A percentile compares a stretch with the other conserved stretches of the same genome.
Conservation (phyloP, 306 rosid species). For the Argentina anserina region DNA sequence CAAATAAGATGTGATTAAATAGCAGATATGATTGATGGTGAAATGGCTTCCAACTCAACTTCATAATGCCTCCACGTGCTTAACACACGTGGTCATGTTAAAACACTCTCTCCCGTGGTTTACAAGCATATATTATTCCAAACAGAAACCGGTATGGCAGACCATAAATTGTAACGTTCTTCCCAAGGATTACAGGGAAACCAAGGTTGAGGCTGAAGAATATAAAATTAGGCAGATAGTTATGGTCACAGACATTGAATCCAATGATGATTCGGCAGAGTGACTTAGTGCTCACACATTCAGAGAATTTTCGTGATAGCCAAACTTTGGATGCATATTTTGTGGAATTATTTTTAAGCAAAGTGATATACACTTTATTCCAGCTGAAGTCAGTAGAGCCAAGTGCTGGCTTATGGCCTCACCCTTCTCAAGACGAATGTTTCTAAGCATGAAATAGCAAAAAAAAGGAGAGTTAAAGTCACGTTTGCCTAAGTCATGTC, state of each 20-base stretch:
- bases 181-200: constrained; percentile 57
- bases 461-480: too few species aligned
- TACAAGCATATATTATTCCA: too few species aligned
- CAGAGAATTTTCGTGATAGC: constrained; percentile 9
- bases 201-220: constrained; percentile 38
- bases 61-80: too few species aligned
- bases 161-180: constrained; percentile 72
- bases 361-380: constrained; percentile 8
- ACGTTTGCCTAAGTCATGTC: too few species aligned
- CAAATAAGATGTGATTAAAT: constrained; percentile 79
- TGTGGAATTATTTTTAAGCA: constrained; percentile 21
- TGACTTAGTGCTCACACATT: constrained; percentile 21
- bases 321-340: neutral
- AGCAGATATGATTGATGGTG: constrained; percentile 84
- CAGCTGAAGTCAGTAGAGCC: constrained; percentile 53
- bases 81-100: too few species aligned
- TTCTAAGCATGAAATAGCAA: too few species aligned
- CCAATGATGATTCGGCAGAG: constrained; percentile 39
- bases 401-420: constrained; percentile 80
- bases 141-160: constrained; percentile 84
- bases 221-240: constrained; percentile 34
- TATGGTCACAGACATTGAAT: constrained; percentile 53
- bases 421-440: too few species aligned
- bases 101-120: too few species aligned
- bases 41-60: too few species aligned